Evolutionary conservation across 495 filamentous ascomycete species (phyloP).

Genomic region (Penicillium turbatum): DNA sequence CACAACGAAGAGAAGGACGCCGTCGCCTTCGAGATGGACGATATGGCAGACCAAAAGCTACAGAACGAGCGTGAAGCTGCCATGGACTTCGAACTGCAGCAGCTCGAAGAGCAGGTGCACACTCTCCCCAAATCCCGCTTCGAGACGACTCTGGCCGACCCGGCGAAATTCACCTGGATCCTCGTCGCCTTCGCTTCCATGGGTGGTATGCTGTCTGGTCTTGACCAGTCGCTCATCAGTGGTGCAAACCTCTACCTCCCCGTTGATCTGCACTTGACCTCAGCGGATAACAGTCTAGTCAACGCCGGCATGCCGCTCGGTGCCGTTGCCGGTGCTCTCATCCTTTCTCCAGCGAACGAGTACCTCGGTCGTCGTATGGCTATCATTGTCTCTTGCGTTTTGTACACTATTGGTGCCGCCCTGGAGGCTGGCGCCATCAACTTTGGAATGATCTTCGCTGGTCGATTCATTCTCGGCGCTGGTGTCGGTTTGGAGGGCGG

Average conservation of each 20-base stretch:
- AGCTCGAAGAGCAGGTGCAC: conserved; percentile 32
- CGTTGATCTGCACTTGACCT: conserved; percentile 38
- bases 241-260: conserved; percentile 59
- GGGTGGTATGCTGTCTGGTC: conserved; percentile 57
- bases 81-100: conserved; percentile 35
- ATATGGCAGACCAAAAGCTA: conserved; percentile 26
- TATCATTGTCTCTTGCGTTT: conserved; percentile 54
- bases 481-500: conserved; percentile 60
- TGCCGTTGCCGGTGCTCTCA: conserved; percentile 55
- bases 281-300: conserved; percentile 48
- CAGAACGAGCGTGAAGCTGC: conserved; percentile 28
- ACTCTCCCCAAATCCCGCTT: conserved; percentile 28
- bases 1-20: conserved; percentile 32
- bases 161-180: conserved; percentile 51
- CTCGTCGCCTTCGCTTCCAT: conserved; percentile 61
- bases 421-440: conserved; percentile 56
- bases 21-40: conserved; percentile 25
- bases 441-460: conserved; percentile 58
- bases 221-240: conserved; percentile 58
- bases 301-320: conserved; percentile 58
- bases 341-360: conserved; percentile 55
- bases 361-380: conserved; percentile 53
- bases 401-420: conserved; percentile 57
- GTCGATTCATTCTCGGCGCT: conserved; percentile 55
- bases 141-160: conserved; percentile 33